Evolutionary conservation across 345 rosid species (phyloP).

Genomic region (Euphorbia peplus): DNA sequence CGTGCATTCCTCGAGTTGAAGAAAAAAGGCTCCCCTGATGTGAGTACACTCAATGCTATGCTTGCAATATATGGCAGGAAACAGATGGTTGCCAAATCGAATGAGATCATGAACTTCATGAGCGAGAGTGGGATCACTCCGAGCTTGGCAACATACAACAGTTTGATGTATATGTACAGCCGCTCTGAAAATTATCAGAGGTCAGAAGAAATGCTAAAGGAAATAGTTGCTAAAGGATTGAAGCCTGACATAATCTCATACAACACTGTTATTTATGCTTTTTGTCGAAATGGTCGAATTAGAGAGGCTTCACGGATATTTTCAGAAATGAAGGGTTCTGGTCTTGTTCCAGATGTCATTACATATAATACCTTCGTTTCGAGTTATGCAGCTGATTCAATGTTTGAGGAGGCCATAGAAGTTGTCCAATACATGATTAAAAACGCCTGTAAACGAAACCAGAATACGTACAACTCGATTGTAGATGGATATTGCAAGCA

Average conservation of each 20-base stretch:
- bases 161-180: constrained; percentile 86
- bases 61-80: constrained; percentile 84
- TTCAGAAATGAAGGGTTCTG: constrained; percentile 63
- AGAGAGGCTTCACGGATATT: constrained; percentile 79
- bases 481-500: constrained; percentile 85
- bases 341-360: constrained; percentile 73
- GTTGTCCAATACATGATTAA: constrained; percentile 78
- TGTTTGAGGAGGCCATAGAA: constrained; percentile 74
- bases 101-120: constrained; percentile 77
- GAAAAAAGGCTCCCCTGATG: constrained; percentile 66
- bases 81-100: constrained; percentile 66
- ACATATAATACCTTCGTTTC: constrained; percentile 83
- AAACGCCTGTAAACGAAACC: constrained; percentile 67
- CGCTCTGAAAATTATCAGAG: constrained; percentile 62
- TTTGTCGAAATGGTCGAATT: constrained; percentile 86
- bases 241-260: constrained; percentile 89
- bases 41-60: constrained; percentile 84
- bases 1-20: constrained; percentile 71
- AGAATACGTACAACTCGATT: constrained; percentile 75
- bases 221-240: constrained; percentile 58
- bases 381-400: constrained; percentile 82
- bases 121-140: constrained; percentile 71
- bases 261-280: constrained; percentile 82
- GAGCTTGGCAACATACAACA: constrained; percentile 78
- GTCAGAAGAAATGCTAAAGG: constrained; percentile 69